These are phyloP conservation scores for Bocquillonia castaneifolia DNA, from an alignment of 441 rosid species.

Conservation along the genomic window DNA sequence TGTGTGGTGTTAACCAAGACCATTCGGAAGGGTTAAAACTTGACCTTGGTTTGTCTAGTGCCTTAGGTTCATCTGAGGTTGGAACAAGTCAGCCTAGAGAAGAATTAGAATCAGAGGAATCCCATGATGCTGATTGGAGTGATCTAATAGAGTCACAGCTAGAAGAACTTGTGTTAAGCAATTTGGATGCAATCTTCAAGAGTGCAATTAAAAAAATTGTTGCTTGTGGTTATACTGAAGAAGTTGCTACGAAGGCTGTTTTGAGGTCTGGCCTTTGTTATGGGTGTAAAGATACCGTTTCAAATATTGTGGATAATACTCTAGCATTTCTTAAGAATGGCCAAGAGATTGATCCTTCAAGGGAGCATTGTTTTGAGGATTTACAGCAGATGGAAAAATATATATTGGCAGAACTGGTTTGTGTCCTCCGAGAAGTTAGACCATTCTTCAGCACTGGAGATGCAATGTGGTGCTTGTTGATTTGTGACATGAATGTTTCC, in stretches of 20 bases:
- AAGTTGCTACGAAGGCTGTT: slow-evolving; percentile 72
- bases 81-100: slow-evolving; percentile 39
- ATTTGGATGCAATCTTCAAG: slow-evolving; percentile 62
- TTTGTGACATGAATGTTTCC: slow-evolving; percentile 91
- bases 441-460: slow-evolving; percentile 83
- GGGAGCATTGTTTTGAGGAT: slow-evolving; percentile 68
- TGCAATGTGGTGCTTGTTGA: slow-evolving; percentile 96
- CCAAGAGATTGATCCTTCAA: slow-evolving; percentile 44
- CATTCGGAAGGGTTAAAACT: slow-evolving; percentile 51
- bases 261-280: slow-evolving; percentile 75
- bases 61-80: slow-evolving; percentile 36
- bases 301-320: slow-evolving; percentile 77
- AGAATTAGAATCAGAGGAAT: slow-evolving; percentile 46
- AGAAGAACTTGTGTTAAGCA: slow-evolving; percentile 67
- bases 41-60: slow-evolving; percentile 52
- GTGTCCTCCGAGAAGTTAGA: slow-evolving; percentile 74
- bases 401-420: slow-evolving; percentile 78
- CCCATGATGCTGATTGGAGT: slow-evolving; percentile 75
- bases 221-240: slow-evolving; percentile 63
- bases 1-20: slow-evolving; percentile 46
- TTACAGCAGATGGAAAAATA: slow-evolving; percentile 82
- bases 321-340: slow-evolving; percentile 58
- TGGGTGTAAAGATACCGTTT: slow-evolving; percentile 71
- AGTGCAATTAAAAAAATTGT: slow-evolving; percentile 73
- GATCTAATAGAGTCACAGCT: slow-evolving; percentile 69